Evolutionary conservation across 1,284 basidiomycete species (phyloP), one percentile per base, ranked within the genome.

Genomic region (Cystobasidiaceae sp.): DNA sequence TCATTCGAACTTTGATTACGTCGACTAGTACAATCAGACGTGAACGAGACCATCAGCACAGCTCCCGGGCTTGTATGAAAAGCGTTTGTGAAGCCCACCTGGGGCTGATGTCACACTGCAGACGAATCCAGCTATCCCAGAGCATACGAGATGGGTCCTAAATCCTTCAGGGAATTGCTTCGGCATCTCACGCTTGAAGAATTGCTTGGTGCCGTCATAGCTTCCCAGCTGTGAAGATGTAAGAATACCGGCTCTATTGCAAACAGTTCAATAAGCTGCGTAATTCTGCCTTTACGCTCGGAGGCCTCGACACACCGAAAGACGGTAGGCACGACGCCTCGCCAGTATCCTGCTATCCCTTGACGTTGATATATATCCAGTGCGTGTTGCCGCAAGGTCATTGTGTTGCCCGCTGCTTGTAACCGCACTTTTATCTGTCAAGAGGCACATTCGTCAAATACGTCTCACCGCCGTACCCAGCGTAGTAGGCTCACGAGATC

Each of bases 1-100:
- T 73, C 46, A 74, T 67, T 6, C 71, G 27, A 34, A 72, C 73
- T 52, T 74, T 74, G 48, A 74, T 57, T 2, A 69, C 67, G 34
- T 74, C 73, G 28, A 74, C 70, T 57, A 43, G 39, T 9, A 19
- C 15, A 19, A 6, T 23, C 4, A 39, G 5, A 21, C 6, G 19
- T 55, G 28, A 43, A n/a, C n/a, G 48, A 13, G 19, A 50, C 17
- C 44, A 19, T 30, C 4, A 46, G 4, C n/a, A n/a, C n/a, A n/a
- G n/a, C n/a, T n/a, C n/a, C n/a, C n/a, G n/a, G n/a, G n/a, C n/a
- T n/a, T n/a, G n/a, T n/a, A n/a, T n/a, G n/a, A n/a, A n/a, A n/a
- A n/a, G n/a, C n/a, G n/a, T n/a, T n/a, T n/a, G n/a, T n/a, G n/a
- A n/a, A n/a, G 44, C 58, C 34, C 41, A 70, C 68, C 68, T 58